Base-by-base conservation (phyloP, 495 filamentous ascomycete species). In the Podospora conica region DNA sequence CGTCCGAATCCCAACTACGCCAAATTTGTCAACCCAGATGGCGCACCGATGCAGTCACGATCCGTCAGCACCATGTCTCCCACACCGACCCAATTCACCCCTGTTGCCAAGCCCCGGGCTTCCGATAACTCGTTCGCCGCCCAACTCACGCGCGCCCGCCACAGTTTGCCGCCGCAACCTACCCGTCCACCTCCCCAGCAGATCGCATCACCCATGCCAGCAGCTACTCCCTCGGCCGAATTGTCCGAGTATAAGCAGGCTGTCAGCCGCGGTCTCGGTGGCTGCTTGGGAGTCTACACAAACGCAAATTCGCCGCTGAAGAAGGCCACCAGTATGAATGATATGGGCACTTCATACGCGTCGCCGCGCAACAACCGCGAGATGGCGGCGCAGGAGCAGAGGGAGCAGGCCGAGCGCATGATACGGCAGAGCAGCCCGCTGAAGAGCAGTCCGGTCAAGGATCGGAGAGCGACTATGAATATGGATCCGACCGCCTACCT, bases 1-100 rank as follows among this genome's bases (percentile, higher is more conserved):
- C 87, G 90, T 56, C 92, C 94, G 9, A 98, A 98, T 70, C 90
- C 91, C 0, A 93, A 92, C 72, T 97, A 97, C 76, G 76, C 86
- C 57, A 87, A 85, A 59, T 87, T 96, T 69, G 84, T 92, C 65
- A 87, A 94, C 71, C 91, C 89, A 0, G 88, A 95, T 63, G 82
- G 80, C 33, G 59, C 20, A 0, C 28, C 66, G 4, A 18, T 9
- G 5, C 55, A 56, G 11, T 53, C 33, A 48, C 61, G 55, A 15
- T 53, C 61, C 21, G 69, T 33, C n/a, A 69, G 63, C 31, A 20
- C 68, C 54, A 70, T 74, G 64, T 77, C 62, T 21, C 69, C 71
- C 4, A 70, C 70, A 33, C 69, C 71, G 1, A 71, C 68, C 55
- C 61, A 75, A 3, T 79, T 81, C 64, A 77, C 72, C 0, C 75